phyloP scores from a whole-genome alignment of 192 early-diverging fungal genomes.

The Lobosporangium transversale region DNA sequence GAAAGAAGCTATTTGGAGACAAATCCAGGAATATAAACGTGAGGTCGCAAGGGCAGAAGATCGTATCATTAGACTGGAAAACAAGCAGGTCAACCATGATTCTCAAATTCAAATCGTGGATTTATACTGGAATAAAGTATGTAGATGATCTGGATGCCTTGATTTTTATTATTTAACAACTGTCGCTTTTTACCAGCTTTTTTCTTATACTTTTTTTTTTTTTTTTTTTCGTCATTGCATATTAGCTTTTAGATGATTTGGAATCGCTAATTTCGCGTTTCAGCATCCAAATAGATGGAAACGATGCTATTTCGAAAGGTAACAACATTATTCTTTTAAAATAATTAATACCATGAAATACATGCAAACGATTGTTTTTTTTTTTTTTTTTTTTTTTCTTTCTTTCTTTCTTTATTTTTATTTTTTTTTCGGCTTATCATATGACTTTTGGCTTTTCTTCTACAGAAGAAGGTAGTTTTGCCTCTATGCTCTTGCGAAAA shows the following conservation, averaged over 20 bases:
- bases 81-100: slow-evolving; percentile 57
- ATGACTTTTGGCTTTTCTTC: no score
- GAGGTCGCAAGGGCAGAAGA: slow-evolving; percentile 59
- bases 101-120: slow-evolving; percentile 55
- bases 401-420: not conserved
- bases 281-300: not conserved
- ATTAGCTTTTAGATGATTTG: slow-evolving; percentile 17
- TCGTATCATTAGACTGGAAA: slow-evolving; percentile 54
- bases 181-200: no score
- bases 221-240: not conserved
- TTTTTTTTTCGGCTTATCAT: no score
- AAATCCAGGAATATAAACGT: slow-evolving; percentile 74
- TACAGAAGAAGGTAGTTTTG: slow-evolving; percentile 26
- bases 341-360: no score
- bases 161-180: not conserved
- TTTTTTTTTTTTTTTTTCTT: not conserved
- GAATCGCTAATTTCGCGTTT: slow-evolving; percentile 2
- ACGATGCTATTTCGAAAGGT: slow-evolving; percentile 17
- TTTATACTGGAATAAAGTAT: slow-evolving; percentile 60
- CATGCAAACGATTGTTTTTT: not conserved
- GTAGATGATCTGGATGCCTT: not conserved
- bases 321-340: no score
- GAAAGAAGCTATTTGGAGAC: slow-evolving; percentile 74
- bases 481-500: slow-evolving; percentile 2
- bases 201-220: no score